Base-by-base conservation (phyloP, 352 stramenopile species). In the Elongisporangium anandrum region DNA sequence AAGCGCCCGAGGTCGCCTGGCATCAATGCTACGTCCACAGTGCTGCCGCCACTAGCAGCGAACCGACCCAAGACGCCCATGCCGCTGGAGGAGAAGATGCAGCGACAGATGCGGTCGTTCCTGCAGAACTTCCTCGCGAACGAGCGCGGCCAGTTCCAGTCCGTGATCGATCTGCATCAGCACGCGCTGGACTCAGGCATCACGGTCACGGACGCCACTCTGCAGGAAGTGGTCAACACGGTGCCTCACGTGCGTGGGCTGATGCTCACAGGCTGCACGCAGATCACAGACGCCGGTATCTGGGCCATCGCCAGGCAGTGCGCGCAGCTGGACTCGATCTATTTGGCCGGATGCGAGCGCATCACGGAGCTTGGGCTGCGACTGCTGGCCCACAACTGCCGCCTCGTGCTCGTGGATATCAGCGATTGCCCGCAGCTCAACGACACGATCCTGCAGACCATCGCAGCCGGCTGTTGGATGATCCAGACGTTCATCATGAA, bases 311-410 rank as follows among this genome's bases (percentile, higher is more conserved):
- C 91, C 8, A 67, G 87, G 10, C 83, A 94, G 57, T 96, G 85
- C 54, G 67, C 70, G 6, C 23, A 59, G 3, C 63, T 97, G 1
- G 72, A 79, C 7, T 84, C 85, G 20, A 87, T 98, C 38, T 90
- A 91, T 57, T 62, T 97, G 15, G 73, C 70, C 9, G 75, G 88
- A 13, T 97, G 89, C 54, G 66, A 74, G 22, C 69, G 77, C 12
- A 69, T 98, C 54, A 97, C 93, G 8, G 83, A 95, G 62, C 75
- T 98, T 3, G 92, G 93, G 0, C 68, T 98, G 23, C 88, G 93
- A 13, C 70, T 95, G 26, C 65, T 98, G 0, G 85, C 89, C 1
- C 86, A 98, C 66, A 86, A 94, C 48, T 98, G 93, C 65, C 72
- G 66, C 7, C 66, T 98, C 17, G 56, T 89, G 26, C 53, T 70